Evolutionary conservation across 2,329 filamentous ascomycete genomes (phyloP), one percentile per base, ranked within the genome.

Genomic region (Scopulariopsis brevicaulis): DNA sequence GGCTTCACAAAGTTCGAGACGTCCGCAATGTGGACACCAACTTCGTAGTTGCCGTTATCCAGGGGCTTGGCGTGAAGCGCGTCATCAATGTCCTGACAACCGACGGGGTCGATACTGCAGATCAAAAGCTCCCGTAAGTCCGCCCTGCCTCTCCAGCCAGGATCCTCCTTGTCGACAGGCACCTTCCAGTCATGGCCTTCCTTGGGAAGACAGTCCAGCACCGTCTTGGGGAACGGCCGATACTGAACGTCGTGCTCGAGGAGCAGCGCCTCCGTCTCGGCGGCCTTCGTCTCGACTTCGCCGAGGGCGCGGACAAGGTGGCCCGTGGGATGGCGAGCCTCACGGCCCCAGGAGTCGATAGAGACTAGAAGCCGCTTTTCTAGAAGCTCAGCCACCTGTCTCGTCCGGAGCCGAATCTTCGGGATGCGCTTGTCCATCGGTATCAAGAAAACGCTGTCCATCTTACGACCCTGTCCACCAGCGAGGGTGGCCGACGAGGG

Each of bases 1-100:
- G 95, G 92, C 73, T 94, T 96, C 66, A 99, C 94, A 68, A 99
- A 99, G 73, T 99, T 89, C 11, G 94, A 97, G n/a, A 99, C 94
- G 71, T 99, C 94, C 32, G 94, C 95, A 71, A 99, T 99, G 72
- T 99, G 95, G 18, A 99, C 94, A 62, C 94, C 94, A 11, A 99
- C 91, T 71, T 97, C 90, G 63, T 85, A 92, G 70, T 97, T 96
- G 51, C 95, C 94, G 66, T 97, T 97, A 0, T 90, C 86, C 24
- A 99, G 75, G 55, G 81, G 79, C 60, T 85, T 82, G 7, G 94
- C 92, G 71, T 99, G 95, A 7, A 99, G 81, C 20, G 94, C 94
- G 72, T 99, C 95, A 66, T 99, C 94, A 59, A 99, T 99, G 76
- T 99, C 94, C 67, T 97, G 93, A 71, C 94, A 99, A 1, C 92